Conservation (phyloP, 78 protist genomes). For the Creolimax fragrantissima region DNA sequence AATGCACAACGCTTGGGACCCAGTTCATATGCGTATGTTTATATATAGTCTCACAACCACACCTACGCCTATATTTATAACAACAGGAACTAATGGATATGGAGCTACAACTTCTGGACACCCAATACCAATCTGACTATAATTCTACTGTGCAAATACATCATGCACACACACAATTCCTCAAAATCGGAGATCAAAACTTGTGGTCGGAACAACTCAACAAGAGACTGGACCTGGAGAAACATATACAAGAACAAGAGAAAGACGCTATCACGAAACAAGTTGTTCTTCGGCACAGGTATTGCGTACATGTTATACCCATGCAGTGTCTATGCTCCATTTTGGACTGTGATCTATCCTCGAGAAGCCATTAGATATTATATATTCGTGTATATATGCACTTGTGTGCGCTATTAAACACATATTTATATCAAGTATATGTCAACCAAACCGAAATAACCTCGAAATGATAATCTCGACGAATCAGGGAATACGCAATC, state of each 20-base stretch:
- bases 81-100: not conserved
- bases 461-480: no score
- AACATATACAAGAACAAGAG: not conserved
- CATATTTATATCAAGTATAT: no score
- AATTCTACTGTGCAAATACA: not conserved
- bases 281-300: no score
- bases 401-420: no score
- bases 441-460: no score
- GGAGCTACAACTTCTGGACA: not conserved
- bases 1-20: not conserved
- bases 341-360: no score
- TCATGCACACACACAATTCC: not conserved
- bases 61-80: not conserved
- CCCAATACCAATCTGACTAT: not conserved
- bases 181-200: not conserved
- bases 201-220: not conserved
- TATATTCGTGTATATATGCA: no score
- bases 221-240: not conserved
- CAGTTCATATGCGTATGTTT: not conserved
- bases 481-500: no score
- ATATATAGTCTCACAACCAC: not conserved
- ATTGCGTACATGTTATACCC: no score
- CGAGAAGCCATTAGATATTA: no score
- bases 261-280: no score
- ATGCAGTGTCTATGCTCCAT: no score